Conservation (phyloP, 2,329 filamentous ascomycete species). For the Tolypocladium ophioglossoides region DNA sequence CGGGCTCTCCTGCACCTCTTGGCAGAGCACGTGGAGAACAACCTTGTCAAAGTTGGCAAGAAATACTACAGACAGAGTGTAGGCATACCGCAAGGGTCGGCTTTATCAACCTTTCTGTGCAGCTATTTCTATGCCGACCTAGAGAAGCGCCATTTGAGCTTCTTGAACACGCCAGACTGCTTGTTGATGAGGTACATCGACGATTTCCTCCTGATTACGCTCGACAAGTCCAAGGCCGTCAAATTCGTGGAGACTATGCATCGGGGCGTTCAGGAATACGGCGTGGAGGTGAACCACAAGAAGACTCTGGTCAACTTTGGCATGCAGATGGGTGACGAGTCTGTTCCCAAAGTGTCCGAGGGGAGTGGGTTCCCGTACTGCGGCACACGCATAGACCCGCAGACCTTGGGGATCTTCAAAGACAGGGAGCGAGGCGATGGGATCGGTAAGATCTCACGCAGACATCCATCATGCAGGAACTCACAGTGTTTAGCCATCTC, state of each 20-base stretch:
- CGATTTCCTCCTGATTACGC: constrained; percentile 84
- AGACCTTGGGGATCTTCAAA: constrained; percentile 64
- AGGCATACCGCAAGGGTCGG: constrained; percentile 88
- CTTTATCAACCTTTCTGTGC: constrained; percentile 78
- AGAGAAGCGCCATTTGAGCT: constrained; percentile 58
- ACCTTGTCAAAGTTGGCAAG: constrained; percentile 81
- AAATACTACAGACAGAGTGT: constrained; percentile 77
- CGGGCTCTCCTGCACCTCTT: constrained; percentile 59
- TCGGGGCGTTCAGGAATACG: constrained; percentile 64
- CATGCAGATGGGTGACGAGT: constrained; percentile 39
- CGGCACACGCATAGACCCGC: constrained; percentile 65
- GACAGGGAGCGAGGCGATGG: constrained; percentile 45
- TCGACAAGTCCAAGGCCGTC: constrained; percentile 52
- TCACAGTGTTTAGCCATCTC: constrained; percentile 30
- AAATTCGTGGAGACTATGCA: constrained; percentile 76
- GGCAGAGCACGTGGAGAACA: constrained; percentile 68
- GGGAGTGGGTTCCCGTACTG: constrained; percentile 71
- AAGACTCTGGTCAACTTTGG: constrained; percentile 87
- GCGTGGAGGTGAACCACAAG: constrained; percentile 61
- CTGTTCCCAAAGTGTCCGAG: constrained; percentile 36
- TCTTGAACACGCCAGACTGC: constrained; percentile 46
- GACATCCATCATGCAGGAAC: background rate
- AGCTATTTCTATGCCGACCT: constrained; percentile 94
- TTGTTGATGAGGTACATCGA: constrained; percentile 78
- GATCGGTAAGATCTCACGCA: constrained; percentile 31